These are phyloP conservation scores for Cephalotrichum gorgonifer DNA, from an alignment of 2,329 filamentous ascomycete species.

Conservation along the genomic window DNA sequence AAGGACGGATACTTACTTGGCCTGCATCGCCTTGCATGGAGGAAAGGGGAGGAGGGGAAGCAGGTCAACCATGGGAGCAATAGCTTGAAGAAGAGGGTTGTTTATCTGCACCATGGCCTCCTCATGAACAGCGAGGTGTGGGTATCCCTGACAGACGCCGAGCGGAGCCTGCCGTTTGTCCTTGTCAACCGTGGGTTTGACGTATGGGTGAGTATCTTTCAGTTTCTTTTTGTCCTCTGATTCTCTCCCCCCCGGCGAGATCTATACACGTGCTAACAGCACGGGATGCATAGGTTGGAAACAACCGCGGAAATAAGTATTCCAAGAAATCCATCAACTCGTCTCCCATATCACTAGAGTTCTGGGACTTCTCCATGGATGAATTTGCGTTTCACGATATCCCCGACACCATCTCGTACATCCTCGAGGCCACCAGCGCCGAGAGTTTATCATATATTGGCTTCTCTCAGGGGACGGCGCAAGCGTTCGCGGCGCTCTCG, in stretches of 20 bases:
- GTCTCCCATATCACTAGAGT: constrained; percentile 64
- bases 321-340: constrained; percentile 81
- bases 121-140: constrained; percentile 99
- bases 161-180: constrained; percentile 79
- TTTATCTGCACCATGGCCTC: constrained; percentile 90
- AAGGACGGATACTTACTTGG: constrained; percentile 88
- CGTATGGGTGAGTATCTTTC: constrained; percentile 61
- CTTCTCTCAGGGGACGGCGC: constrained; percentile 93
- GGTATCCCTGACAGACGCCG: constrained; percentile 81
- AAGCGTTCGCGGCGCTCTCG: constrained; percentile 87
- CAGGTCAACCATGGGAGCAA: constrained; percentile 64
- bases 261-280: constrained; percentile 14
- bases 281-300: constrained; percentile 55
- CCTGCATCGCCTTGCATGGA: constrained; percentile 76
- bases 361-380: constrained; percentile 98
- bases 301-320: constrained; percentile 98
- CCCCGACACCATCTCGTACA: constrained; percentile 86
- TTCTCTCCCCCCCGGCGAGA: too few species aligned
- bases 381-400: constrained; percentile 98
- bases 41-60: constrained; percentile 67
- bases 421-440: constrained; percentile 73
- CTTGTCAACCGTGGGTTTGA: constrained; percentile 88
- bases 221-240: background rate
- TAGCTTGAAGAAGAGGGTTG: constrained; percentile 68
- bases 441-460: constrained; percentile 88